Percentiles rank a stretch among this genome's conserved stretches.
These are phyloP conservation scores for Pythium brachiatum DNA, from an alignment of 352 stramenopile genomes.

Conservation along the genomic window DNA sequence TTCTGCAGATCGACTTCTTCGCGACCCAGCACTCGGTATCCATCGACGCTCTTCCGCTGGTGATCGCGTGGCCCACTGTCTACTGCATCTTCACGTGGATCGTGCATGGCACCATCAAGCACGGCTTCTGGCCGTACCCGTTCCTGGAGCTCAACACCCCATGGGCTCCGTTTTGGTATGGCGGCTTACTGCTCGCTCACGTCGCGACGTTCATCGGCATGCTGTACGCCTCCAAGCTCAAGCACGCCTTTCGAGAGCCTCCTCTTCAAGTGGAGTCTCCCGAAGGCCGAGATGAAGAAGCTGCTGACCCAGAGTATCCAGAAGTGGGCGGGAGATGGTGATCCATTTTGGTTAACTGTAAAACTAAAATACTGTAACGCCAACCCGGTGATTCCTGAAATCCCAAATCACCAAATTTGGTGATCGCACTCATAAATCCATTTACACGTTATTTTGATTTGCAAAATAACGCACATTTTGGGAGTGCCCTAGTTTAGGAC, in stretches of 20 bases:
- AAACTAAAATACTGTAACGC: neutral
- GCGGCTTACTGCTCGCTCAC: conserved; percentile 50
- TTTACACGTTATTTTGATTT: conserved; percentile 4
- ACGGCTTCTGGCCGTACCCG: conserved; percentile 79
- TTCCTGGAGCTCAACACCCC: conserved; percentile 75
- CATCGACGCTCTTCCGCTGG: conserved; percentile 48
- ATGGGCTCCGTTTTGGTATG: conserved; percentile 73
- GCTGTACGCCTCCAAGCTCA: conserved; percentile 47
- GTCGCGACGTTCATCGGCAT: conserved; percentile 37
- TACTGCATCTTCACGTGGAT: conserved; percentile 81
- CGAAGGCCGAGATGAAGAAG: neutral
- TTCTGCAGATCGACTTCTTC: conserved; percentile 69
- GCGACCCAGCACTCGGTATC: conserved; percentile 51
- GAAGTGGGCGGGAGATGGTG: neutral
- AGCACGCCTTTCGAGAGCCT: conserved; percentile 18
- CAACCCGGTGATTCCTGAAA: too few relatives aligned
- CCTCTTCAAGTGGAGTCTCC: neutral
- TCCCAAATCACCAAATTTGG: neutral
- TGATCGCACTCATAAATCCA: neutral
- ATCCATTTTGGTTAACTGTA: too few relatives aligned
- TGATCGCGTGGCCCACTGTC: conserved; percentile 56
- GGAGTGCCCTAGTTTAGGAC: conserved; percentile 7
- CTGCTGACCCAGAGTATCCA: neutral
- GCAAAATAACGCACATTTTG: neutral
- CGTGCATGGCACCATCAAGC: conserved; percentile 59